These are phyloP conservation scores for Trypanosoma rangeli DNA, from an alignment of 208 protist species.

Conservation along the genomic window DNA sequence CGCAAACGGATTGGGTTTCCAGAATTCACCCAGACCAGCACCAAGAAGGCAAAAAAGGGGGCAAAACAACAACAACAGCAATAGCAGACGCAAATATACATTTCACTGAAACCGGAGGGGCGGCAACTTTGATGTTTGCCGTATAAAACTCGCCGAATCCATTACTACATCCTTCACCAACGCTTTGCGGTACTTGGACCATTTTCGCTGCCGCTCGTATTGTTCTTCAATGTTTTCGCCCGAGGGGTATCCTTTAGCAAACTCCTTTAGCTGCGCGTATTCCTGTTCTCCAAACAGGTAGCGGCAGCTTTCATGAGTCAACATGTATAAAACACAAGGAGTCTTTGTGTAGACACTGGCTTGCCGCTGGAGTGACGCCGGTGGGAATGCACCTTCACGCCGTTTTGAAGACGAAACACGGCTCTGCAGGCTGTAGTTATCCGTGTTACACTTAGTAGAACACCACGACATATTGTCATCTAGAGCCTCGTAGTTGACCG, in stretches of 20 bases:
- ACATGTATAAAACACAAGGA: conserved; percentile 35
- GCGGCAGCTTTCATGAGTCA: conserved; percentile 33
- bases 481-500: conserved; percentile 10
- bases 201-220: conserved; percentile 43
- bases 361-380: conserved; percentile 20
- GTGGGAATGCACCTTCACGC: conserved; percentile 18
- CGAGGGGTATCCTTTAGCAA: conserved; percentile 57
- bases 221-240: conserved; percentile 46
- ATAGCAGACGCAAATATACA: conserved; percentile 7
- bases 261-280: conserved; percentile 42
- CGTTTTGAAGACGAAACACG: background rate
- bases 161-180: conserved; percentile 37
- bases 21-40: too few relatives aligned
- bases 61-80: background rate
- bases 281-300: conserved; percentile 25
- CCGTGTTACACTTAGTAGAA: background rate
- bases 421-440: background rate
- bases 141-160: conserved; percentile 14
- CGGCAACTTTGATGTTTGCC: conserved; percentile 7
- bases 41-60: conserved; percentile 15
- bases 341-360: conserved; percentile 50
- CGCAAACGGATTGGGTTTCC: background rate
- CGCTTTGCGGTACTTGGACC: conserved; percentile 34
- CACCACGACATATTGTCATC: conserved; percentile 21
- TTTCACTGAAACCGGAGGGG: conserved; percentile 18